Base-by-base conservation (phyloP, 768 basidiomycete species). In the Lactarius sanguifluus region DNA sequence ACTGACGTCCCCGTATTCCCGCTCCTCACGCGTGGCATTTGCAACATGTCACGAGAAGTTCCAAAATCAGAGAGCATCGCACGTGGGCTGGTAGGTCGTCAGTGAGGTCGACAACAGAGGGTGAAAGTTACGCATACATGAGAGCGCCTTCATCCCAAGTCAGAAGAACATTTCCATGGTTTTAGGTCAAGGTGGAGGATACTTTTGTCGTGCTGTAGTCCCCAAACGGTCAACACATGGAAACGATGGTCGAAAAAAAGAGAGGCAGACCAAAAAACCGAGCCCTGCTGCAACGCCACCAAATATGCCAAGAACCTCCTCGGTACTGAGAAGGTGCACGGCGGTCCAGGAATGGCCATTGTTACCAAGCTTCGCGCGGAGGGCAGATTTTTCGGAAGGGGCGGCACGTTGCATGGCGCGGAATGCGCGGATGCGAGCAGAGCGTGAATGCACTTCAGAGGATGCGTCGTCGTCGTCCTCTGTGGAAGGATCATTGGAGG, bases 21-120 rank as follows among this genome's bases (percentile, higher is more conserved):
- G 3, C 92, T 91, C 28, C 96, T 84, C 18, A 81, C 77, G 15
- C 85, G 78, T 20, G 85, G 81, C 7, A 86, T 83, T 58, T 87
- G 83, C 20, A 96, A 80, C 90, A 93, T 93, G 72, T 96, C 94
- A 58, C 92, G 87, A 30, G 92, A 94, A 0, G 95, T 96, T 20
- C 96, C 96, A 76, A 98, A 98, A 72, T 98, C 96, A 2, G 93
- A 94, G 20, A 98, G 80, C 92, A 98, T 94, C 1, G 94, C 95
- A 72, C 92, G 85, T 3, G 96, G 96, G 65, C 94, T 96, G 8
- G 52, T n/a, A 12, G 7, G 56, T 0, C 9, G 13, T 65, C 36
- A 59, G 57, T 34, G 25, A n/a, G 12, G 20, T 40, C 7, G 60
- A 52, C 41, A 36, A 4, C 36, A 25, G 15, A 54, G 25, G 20